These are phyloP conservation scores for Chytriomyces sp. DNA, from an alignment of 192 early-diverging fungal species.

Conservation along the genomic window DNA sequence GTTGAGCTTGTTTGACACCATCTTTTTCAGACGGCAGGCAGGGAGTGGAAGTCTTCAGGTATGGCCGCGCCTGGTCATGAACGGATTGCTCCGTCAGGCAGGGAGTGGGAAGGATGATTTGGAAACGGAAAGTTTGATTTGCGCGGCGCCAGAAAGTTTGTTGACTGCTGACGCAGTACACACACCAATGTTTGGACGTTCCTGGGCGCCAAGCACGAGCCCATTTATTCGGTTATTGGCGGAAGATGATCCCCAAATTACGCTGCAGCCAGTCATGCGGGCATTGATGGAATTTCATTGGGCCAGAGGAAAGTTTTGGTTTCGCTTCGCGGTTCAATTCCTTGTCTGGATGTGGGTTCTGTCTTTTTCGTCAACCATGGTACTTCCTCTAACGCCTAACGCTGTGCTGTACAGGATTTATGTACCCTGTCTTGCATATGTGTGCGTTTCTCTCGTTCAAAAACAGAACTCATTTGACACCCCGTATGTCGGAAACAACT, in stretches of 20 bases:
- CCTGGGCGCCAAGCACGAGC: constrained; percentile 29
- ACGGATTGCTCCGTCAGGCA: constrained; percentile 36
- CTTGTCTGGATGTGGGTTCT: constrained; percentile 17
- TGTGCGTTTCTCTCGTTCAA: constrained; percentile 14
- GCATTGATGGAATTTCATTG: constrained; percentile 53
- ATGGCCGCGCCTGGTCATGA: constrained; percentile 34
- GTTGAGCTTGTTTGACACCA: constrained; percentile 31
- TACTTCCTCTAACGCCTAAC: constrained; percentile 19
- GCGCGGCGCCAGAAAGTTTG: constrained; percentile 42
- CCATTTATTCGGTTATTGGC: constrained; percentile 45
- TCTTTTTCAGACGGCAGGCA: constrained; percentile 6
- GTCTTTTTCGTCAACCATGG: constrained; percentile 24
- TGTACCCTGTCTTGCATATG: constrained; percentile 15
- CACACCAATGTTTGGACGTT: constrained; percentile 15
- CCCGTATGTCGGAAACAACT: background rate
- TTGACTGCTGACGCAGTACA: constrained; percentile 35
- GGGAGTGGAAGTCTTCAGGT: constrained; percentile 29
- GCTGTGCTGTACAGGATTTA: constrained; percentile 1
- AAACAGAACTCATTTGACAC: background rate
- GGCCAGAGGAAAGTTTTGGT: constrained; percentile 43
- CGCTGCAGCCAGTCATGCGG: constrained; percentile 42
- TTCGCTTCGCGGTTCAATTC: constrained; percentile 41
- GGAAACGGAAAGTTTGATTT: constrained; percentile 45
- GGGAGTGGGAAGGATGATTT: constrained; percentile 32
- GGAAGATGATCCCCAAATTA: constrained; percentile 44